phyloP scores from a whole-genome alignment of 1,139 yeast species.

The Debaryomycetaceae sp. region DNA sequence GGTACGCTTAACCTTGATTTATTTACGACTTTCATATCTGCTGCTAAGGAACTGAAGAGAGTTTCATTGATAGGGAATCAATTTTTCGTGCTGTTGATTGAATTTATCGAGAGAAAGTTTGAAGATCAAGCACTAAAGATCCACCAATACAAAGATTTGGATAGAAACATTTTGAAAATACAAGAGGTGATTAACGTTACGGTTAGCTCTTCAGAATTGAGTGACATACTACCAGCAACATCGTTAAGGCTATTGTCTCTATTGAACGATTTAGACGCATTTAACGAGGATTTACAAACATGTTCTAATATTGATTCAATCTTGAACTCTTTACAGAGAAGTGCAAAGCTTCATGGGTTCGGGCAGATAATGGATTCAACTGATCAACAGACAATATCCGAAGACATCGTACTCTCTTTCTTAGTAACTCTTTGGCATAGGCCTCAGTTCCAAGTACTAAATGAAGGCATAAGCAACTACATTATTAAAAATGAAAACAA shows the following conservation, averaged over 20 bases:
- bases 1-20: constrained; percentile 16
- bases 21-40: constrained; percentile 20
- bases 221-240: not conserved
- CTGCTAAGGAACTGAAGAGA: constrained; percentile 4
- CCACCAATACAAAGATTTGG: constrained; percentile 35
- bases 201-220: not conserved
- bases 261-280: not conserved
- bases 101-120: constrained; percentile 29
- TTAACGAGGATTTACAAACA: not conserved
- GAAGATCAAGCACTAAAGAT: constrained; percentile 24
- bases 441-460: constrained; percentile 1
- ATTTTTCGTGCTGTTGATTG: constrained; percentile 19
- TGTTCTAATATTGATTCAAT: not conserved
- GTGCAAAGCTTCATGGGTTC: not conserved
- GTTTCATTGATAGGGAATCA: constrained; percentile 14
- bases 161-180: constrained; percentile 28
- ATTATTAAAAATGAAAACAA: constrained; percentile 20
- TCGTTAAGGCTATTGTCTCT: not conserved
- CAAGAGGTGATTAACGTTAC: constrained; percentile 15
- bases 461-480: not conserved
- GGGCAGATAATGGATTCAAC: not conserved
- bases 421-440: constrained; percentile 14
- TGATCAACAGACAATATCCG: constrained; percentile 18
- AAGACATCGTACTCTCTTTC: constrained; percentile 18
- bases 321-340: not conserved